A percentile compares a stretch with the other conserved stretches of the same genome.
These are phyloP conservation scores for Pseudovirgaria hyperparasitica DNA, from an alignment of 2,329 filamentous ascomycete species.

Conservation along the genomic window DNA sequence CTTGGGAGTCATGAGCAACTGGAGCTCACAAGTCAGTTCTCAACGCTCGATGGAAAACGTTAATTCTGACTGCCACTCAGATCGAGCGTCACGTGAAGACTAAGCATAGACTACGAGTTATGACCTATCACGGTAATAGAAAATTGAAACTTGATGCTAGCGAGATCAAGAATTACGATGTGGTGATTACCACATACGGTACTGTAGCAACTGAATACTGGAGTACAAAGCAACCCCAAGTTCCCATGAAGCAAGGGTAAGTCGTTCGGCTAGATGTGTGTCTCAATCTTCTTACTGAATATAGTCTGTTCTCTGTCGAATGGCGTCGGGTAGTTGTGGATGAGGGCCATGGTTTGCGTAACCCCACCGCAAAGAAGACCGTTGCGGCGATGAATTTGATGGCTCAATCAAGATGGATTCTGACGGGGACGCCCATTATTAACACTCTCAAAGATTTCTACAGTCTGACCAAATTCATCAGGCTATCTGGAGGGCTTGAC, in stretches of 20 bases:
- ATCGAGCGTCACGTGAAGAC: constrained; percentile 57
- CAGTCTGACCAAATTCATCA: constrained; percentile 65
- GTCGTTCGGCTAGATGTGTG: neutral
- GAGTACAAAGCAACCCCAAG: constrained; percentile 26
- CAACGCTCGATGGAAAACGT: neutral
- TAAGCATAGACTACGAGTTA: constrained; percentile 49
- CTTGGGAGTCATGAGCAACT: constrained; percentile 81
- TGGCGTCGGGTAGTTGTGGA: constrained; percentile 76
- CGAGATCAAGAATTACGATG: constrained; percentile 54
- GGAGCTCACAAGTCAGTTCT: constrained; percentile 50
- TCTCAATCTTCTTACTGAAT: constrained; percentile 7
- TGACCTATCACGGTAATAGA: constrained; percentile 60
- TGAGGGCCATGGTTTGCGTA: constrained; percentile 73
- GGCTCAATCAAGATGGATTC: constrained; percentile 63
- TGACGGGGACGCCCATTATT: constrained; percentile 53
- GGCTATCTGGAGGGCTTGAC: constrained; percentile 63
- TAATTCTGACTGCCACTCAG: neutral
- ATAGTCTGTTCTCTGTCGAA: constrained; percentile 47
- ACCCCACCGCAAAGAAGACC: constrained; percentile 59
- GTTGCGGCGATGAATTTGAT: constrained; percentile 53
- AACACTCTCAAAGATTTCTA: constrained; percentile 74
- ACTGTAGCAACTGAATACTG: constrained; percentile 56
- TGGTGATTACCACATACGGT: constrained; percentile 78
- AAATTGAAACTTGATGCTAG: constrained; percentile 35
- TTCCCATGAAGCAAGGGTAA: constrained; percentile 15